phyloP scores from a whole-genome alignment of 345 rosid species.

The Populus simonii region DNA sequence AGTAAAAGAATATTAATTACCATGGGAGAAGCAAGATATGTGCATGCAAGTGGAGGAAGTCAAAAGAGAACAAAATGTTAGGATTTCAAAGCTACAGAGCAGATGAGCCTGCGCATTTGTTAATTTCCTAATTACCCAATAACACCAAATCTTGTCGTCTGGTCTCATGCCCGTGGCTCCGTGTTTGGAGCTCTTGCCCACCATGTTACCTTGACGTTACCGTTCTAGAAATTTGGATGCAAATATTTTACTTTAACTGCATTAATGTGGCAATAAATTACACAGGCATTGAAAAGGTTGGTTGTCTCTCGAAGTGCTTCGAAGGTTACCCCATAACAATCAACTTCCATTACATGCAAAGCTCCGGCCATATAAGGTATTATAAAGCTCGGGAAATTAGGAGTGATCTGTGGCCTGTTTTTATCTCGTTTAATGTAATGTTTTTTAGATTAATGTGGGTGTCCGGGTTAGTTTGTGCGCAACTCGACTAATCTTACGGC shows the following conservation, averaged over 20 bases:
- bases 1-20: not conserved
- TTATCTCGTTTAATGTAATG: no score
- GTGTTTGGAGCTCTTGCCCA: slow-evolving; percentile 26
- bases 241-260: not conserved
- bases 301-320: not conserved
- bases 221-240: not conserved
- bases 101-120: not conserved
- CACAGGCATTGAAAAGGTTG: not conserved
- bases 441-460: no score
- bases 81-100: not conserved
- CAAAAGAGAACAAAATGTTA: not conserved
- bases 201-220: not conserved
- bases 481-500: rapidly evolving
- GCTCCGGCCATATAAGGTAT: not conserved
- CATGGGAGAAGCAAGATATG: not conserved
- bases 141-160: slow-evolving; percentile 32
- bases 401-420: no score
- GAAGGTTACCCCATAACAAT: not conserved
- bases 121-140: not conserved
- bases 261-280: not conserved
- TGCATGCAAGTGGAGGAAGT: not conserved
- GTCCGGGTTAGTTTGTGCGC: rapidly evolving
- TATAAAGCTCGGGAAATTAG: no score
- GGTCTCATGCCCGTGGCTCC: slow-evolving; percentile 33
- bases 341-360: no score